Evolutionary conservation across 2,329 filamentous ascomycete species (phyloP), one percentile per base, ranked within the genome.

Genomic region (Aspergillus sp.): DNA sequence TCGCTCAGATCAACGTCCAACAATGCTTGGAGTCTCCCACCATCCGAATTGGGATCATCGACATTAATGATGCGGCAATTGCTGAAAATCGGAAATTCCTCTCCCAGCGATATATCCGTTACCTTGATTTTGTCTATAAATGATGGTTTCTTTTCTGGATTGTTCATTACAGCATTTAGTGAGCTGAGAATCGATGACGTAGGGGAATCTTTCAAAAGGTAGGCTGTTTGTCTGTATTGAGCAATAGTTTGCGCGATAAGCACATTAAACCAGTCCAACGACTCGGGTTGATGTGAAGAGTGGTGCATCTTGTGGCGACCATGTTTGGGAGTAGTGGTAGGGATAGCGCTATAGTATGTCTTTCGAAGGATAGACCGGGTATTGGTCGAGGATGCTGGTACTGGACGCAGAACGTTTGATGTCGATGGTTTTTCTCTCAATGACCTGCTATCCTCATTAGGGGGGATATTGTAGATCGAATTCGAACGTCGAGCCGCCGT

Each of bases 211-310:
- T 93, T 89, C 55, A 97, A 86, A 51, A 93, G 83, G 56, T 94
- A 87, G 2, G 93, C 93, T 59, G 97, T 94, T 54, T 86, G 88
- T 47, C 93, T 79, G 58, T 97, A 88, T 66, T 98, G 93, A 1
- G 93, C 91, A 52, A 98, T 94, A 0, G 93, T 95, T 69, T 98
- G 93, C 2, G 90, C 93, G 40, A 97, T 84, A 43, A 98, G 75
- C 27, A 98, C 93, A 63, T 98, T 98, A 77, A 98, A 97, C 93
- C 93, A 98, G 68, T 98, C 93, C 48, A 98, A 70, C 45, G 88
- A 94, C 68, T 98, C 93, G 1, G 93, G 93, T 67, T 97, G 93
- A 66, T 98, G 93, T 47, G 88, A 90, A 56, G 94, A 72, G 47
- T 73, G 70, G 38, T 68, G 64, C 45, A 66, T 62, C 39, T 67